Evolutionary conservation across 2,329 filamentous ascomycete species (phyloP).

Genomic region (Aspergillus ruber): DNA sequence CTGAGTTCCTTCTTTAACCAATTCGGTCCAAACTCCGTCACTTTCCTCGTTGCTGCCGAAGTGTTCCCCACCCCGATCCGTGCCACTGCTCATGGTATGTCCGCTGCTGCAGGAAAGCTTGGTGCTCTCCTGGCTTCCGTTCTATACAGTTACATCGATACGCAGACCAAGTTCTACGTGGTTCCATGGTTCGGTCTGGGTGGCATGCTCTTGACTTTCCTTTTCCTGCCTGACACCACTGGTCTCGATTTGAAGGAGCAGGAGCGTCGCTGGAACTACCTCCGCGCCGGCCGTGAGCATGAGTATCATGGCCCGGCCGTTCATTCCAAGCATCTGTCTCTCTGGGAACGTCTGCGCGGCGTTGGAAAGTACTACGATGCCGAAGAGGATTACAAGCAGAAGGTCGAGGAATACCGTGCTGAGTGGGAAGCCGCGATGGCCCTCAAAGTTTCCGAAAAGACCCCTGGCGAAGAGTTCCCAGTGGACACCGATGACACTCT

Average conservation of each 20-base stretch:
- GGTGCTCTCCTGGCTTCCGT: slow-evolving; percentile 82
- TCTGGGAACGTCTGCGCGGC: slow-evolving; percentile 79
- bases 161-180: slow-evolving; percentile 77
- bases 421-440: slow-evolving; percentile 48
- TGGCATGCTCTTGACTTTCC: slow-evolving; percentile 72
- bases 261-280: slow-evolving; percentile 85
- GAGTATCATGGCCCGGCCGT: slow-evolving; percentile 94
- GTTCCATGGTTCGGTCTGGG: slow-evolving; percentile 92
- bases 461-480: slow-evolving; percentile 22
- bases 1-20: slow-evolving; percentile 98
- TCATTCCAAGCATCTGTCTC: slow-evolving; percentile 77
- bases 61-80: slow-evolving; percentile 94
- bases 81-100: slow-evolving; percentile 88
- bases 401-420: slow-evolving; percentile 73
- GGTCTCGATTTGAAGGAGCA: slow-evolving; percentile 96
- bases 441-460: slow-evolving; percentile 46
- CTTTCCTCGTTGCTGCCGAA: slow-evolving; percentile 91
- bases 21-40: slow-evolving; percentile 92
- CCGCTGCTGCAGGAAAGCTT: slow-evolving; percentile 82
- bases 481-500: slow-evolving; percentile 42
- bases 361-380: slow-evolving; percentile 78
- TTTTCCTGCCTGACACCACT: slow-evolving; percentile 95
- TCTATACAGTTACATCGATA: slow-evolving; percentile 90
- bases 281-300: slow-evolving; percentile 66
- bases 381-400: slow-evolving; percentile 72